Percentiles rank a stretch among this genome's conserved stretches.
Evolutionary conservation across 2,329 filamentous ascomycete genomes (phyloP).

Genomic region (Colletotrichum falcatum): DNA sequence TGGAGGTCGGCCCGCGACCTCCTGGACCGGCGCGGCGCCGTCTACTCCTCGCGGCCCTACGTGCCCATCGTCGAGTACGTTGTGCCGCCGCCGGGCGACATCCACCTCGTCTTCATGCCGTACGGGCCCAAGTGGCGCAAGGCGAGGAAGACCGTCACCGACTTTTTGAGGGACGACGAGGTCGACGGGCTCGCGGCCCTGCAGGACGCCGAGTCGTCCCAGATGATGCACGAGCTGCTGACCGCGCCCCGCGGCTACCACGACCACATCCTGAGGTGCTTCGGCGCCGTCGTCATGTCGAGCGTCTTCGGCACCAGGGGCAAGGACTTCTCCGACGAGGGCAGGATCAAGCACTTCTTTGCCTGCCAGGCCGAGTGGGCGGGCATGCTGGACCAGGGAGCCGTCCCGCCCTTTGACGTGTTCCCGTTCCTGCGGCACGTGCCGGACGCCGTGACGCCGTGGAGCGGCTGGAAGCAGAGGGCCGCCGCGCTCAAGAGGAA

Average conservation of each 20-base stretch:
- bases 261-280: constrained; percentile 13
- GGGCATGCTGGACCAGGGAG: constrained; percentile 45
- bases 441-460: constrained; percentile 12
- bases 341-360: constrained; percentile 41
- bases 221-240: constrained; percentile 20
- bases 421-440: constrained; percentile 42
- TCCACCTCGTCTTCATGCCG: constrained; percentile 22
- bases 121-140: constrained; percentile 25
- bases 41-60: constrained; percentile 53
- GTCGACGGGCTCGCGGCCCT: constrained; percentile 5
- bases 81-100: constrained; percentile 19
- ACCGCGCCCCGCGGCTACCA: not conserved
- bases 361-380: constrained; percentile 44
- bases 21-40: constrained; percentile 51
- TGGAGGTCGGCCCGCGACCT: constrained; percentile 50
- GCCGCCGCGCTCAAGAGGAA: constrained; percentile 9
- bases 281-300: constrained; percentile 14
- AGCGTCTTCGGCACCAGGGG: constrained; percentile 34
- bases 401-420: constrained; percentile 45
- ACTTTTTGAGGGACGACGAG: constrained; percentile 2
- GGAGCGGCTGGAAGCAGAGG: constrained; percentile 17
- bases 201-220: constrained; percentile 21
- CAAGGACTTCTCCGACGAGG: constrained; percentile 30
- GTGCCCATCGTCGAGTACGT: constrained; percentile 43
- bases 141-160: constrained; percentile 1